phyloP scores from a whole-genome alignment of 768 basidiomycete genomes.

The Filobasidium floriforme region DNA sequence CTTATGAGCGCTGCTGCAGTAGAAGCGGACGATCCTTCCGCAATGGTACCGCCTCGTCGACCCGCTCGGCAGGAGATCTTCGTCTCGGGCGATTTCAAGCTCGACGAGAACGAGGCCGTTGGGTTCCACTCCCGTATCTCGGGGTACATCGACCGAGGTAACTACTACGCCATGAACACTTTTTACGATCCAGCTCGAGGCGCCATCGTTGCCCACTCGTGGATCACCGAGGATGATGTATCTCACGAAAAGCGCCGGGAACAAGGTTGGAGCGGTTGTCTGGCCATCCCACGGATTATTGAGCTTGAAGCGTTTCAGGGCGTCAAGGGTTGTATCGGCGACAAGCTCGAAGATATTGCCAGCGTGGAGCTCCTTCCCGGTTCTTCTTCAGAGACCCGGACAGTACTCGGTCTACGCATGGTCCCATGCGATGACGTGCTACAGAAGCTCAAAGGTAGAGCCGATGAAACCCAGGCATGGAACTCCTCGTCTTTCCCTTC shows the following conservation, averaged over 20 bases:
- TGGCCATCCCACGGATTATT: conserved; percentile 22
- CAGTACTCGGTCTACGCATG: neutral
- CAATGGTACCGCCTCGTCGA: neutral
- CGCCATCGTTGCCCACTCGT: conserved; percentile 17
- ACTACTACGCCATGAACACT: conserved; percentile 19
- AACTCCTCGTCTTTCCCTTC: no score
- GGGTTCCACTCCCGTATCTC: neutral
- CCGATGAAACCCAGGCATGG: neutral
- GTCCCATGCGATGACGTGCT: neutral
- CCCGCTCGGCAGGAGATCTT: conserved; percentile 17
- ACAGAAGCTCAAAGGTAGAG: neutral
- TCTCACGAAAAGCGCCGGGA: conserved; percentile 5
- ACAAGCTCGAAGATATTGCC: neutral
- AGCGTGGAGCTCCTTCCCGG: neutral
- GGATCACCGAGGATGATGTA: conserved; percentile 25
- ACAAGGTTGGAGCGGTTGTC: conserved; percentile 25
- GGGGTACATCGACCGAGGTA: conserved; percentile 20
- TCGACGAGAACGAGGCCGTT: neutral
- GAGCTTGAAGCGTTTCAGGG: conserved; percentile 12
- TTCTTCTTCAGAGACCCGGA: neutral
- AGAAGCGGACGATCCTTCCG: neutral
- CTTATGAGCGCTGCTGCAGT: conserved; percentile 9
- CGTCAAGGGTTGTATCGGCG: conserved; percentile 9
- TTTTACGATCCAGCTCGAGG: conserved; percentile 12
- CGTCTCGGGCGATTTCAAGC: conserved; percentile 11